A percentile compares a stretch with the other conserved stretches of the same genome.
Evolutionary conservation across 441 rosid genomes (phyloP).

Genomic region (Brassica balearica): DNA sequence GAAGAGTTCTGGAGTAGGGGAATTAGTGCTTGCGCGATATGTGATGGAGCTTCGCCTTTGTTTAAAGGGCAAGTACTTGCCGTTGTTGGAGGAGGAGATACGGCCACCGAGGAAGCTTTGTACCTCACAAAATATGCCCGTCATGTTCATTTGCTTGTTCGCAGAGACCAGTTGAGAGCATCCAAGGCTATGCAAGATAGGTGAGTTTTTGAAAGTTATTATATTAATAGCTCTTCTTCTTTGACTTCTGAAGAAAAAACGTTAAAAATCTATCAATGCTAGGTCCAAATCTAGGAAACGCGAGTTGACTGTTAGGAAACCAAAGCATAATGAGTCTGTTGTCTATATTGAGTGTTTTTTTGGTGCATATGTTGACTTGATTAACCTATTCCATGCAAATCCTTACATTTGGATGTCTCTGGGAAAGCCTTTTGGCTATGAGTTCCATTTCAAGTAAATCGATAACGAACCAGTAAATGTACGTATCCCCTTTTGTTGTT

Average conservation of each 20-base stretch:
- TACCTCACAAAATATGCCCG: conserved; percentile 95
- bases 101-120: conserved; percentile 95
- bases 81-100: conserved; percentile 99
- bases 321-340: conserved; percentile 4
- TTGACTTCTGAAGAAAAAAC: conserved; percentile 7
- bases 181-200: conserved; percentile 99
- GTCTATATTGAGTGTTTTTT: background rate
- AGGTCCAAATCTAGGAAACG: background rate
- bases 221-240: conserved; percentile 19
- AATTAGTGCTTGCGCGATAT: conserved; percentile 98
- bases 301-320: conserved; percentile 18
- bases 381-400: conserved; percentile 13
- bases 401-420: conserved; percentile 4
- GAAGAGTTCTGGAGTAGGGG: conserved; percentile 99
- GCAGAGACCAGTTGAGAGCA: conserved; percentile 84
- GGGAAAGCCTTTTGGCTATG: conserved; percentile 32
- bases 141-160: conserved; percentile 97
- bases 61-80: conserved; percentile 98
- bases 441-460: conserved; percentile 22
- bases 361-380: conserved; percentile 13
- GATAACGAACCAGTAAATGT: conserved; percentile 15
- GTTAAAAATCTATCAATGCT: background rate
- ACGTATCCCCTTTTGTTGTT: conserved; percentile 26
- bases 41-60: conserved; percentile 98
- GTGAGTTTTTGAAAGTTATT: conserved; percentile 53